Percentiles rank a stretch among this genome's conserved stretches.
Conservation (phyloP, 768 basidiomycete genomes). For the Boletus rubescentipes region DNA sequence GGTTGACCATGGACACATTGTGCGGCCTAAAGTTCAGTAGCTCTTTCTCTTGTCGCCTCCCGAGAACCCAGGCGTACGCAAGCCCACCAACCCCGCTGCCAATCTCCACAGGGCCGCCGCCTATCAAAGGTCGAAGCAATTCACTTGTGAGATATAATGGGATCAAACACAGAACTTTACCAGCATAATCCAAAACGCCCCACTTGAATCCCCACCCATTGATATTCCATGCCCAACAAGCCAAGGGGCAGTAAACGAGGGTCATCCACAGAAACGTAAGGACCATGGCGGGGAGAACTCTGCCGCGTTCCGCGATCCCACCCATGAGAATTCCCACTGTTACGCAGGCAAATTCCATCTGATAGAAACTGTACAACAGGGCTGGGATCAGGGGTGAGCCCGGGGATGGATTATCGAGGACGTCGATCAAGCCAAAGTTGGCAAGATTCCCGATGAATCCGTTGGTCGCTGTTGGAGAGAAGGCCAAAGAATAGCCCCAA, state of each 20-base stretch:
- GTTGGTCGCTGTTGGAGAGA: conserved; percentile 73
- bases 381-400: conserved; percentile 82
- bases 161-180: conserved; percentile 36
- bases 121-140: conserved; percentile 33
- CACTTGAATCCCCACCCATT: conserved; percentile 85
- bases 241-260: conserved; percentile 84
- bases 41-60: conserved; percentile 71
- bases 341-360: conserved; percentile 84
- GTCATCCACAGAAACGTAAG: conserved; percentile 86
- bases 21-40: conserved; percentile 82
- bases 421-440: conserved; percentile 74
- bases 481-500: conserved; percentile 84
- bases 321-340: conserved; percentile 77
- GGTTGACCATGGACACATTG: conserved; percentile 78
- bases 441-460: conserved; percentile 78
- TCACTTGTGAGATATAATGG: neutral
- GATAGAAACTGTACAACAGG: conserved; percentile 82
- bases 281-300: conserved; percentile 78
- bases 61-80: conserved; percentile 85
- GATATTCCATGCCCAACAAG: conserved; percentile 79
- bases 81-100: conserved; percentile 83
- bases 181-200: conserved; percentile 88
- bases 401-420: conserved; percentile 69
- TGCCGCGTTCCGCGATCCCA: conserved; percentile 83
- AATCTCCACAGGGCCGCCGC: conserved; percentile 87